A percentile compares a stretch with the other conserved stretches of the same genome.
phyloP scores from a whole-genome alignment of 129 eudicot genomes.

The Chrysanthemum lavandulifolium region DNA sequence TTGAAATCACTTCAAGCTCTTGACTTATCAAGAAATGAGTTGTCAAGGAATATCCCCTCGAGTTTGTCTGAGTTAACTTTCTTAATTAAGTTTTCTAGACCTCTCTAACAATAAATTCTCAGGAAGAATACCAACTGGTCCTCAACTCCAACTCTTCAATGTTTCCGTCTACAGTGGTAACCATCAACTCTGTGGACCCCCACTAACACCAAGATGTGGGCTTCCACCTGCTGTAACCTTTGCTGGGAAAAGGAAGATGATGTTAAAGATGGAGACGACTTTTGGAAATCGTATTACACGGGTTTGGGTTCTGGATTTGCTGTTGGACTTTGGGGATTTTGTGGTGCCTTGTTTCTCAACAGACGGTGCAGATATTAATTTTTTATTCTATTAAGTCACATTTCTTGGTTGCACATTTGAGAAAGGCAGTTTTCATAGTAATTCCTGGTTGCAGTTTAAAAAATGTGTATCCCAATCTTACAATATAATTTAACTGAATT shows the following conservation, averaged over 20 bases:
- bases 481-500: too few relatives aligned
- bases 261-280: not conserved
- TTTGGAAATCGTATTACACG: not conserved
- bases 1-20: conserved; percentile 21
- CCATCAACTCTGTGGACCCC: conserved; percentile 33
- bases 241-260: conserved; percentile 1
- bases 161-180: conserved; percentile 25
- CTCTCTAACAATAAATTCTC: conserved; percentile 40
- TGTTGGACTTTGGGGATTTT: not conserved
- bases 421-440: too few relatives aligned
- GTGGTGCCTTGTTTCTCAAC: not conserved
- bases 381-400: not conserved
- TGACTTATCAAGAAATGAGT: conserved; percentile 36
- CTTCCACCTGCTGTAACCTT: not conserved
- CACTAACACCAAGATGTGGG: conserved; percentile 33
- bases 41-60: conserved; percentile 28
- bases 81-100: conserved; percentile 28
- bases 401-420: too few relatives aligned
- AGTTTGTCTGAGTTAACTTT: conserved; percentile 13
- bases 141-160: conserved; percentile 22
- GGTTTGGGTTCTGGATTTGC: not conserved
- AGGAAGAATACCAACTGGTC: conserved; percentile 30
- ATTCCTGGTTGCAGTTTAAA: too few relatives aligned
- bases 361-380: not conserved
- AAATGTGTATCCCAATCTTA: too few relatives aligned